Evolutionary conservation across 495 filamentous ascomycete species (phyloP), one percentile per base, ranked within the genome.

Genomic region (Hyphodiscus hymeniophilus): DNA sequence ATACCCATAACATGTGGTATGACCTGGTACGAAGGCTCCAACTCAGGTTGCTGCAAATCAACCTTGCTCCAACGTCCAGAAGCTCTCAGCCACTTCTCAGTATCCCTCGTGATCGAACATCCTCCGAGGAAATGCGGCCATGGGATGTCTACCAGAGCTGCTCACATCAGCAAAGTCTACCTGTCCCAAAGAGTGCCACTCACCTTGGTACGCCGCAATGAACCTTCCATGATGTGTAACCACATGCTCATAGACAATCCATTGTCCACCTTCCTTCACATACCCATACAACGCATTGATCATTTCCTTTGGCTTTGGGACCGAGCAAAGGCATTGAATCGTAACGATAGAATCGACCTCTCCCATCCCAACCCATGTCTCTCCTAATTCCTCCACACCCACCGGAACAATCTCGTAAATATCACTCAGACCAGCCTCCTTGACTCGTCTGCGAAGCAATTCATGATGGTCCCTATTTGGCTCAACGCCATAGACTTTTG

Each of bases 201-300:
- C 36, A 75, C 80, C 51, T 64, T 67, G 62, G 72, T 73, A 63
- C 36, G 63, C 58, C 44, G 63, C 57, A 67, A 81, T 73, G 15
- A 63, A 60, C 58, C 58, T 63, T 33, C 64, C 59, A 56, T 71
- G 65, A 48, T 71, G 58, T 48, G 66, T 64, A 41, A 70, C 66
- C 28, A 89, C 81, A 66, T 90, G 85, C 68, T 90, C 85, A 35
- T 76, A 81, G 11, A 86, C 69, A 35, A 86, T 74, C 74, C 85
- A 72, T 34, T 69, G 59, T 0, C 85, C 85, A 8, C 84, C 85
- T 0, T 80, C 78, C 57, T 75, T 79, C 17, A 90, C 61, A 49
- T 81, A 66, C 3, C 54, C 45, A 63, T 86, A 89, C 45, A 89
- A 55, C 42, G 76, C 74, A 12, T 52, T 57, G 13, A 75, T 73